Evolutionary conservation across 768 basidiomycete genomes (phyloP), one percentile per base, ranked within the genome.

Genomic region (Sarcomyxa edulis): DNA sequence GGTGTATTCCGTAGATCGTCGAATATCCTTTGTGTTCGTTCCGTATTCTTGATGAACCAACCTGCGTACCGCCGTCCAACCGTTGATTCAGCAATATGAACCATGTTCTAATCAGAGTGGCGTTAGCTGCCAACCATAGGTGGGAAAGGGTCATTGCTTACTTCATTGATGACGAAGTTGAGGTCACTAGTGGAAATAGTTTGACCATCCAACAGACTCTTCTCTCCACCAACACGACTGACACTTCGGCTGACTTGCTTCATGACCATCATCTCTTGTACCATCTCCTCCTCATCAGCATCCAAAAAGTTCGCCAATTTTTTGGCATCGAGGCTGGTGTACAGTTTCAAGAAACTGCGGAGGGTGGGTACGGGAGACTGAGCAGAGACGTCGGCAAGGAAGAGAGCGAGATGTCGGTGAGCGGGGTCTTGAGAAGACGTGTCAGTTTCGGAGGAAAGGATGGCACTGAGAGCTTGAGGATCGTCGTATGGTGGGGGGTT

Each of bases 1-100:
- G 74, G 72, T 55, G 66, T 62, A 40, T 58, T 62, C 42, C 68
- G 81, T 48, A 96, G 66, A 43, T 83, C 82, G 51, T 94, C 91
- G 45, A 83, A 71, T 40, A 94, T 86, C 48, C 88, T 77, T 53
- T 91, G 87, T 18, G 92, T 83, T 48, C 92, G 79, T 59, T 96
- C 93, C 4, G 91, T 89, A 60, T 94, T 91, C 49, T 92, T 84
- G 63, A 97, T 94, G 66, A 97, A 97, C 89, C 92, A 96, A 26
- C 92, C 90, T 2, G 92, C 95, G 60, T 91, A 97, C 34, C 92
- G 81, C 32, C 95, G 69, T 11, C 93, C 92, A 14, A 95, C 81
- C 0, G 91, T 96, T 15, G 91, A 92, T 59, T 98, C 94, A 3
- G 89, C 84, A 46, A 98, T 92, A 50, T 95, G 89, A 6, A 98